A percentile compares a stretch with the other conserved stretches of the same genome.
Evolutionary conservation across 176 grass and related monocot species (phyloP).

Genomic region (Poa annua): DNA sequence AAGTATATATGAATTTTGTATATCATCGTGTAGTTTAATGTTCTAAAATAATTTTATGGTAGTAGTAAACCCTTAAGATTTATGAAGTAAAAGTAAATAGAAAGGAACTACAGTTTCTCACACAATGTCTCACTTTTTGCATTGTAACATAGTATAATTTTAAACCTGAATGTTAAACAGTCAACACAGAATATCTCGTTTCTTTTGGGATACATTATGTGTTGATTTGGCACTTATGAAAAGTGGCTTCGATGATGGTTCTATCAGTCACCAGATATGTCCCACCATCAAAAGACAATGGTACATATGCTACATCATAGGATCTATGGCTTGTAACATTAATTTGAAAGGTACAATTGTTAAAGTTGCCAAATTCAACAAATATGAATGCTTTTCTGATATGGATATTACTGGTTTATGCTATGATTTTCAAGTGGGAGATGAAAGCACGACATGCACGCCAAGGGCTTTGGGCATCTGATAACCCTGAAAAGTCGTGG

Average conservation of each 20-base stretch:
- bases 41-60: background rate
- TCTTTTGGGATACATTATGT: background rate
- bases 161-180: background rate
- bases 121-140: background rate
- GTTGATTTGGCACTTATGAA: background rate
- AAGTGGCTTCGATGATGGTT: background rate
- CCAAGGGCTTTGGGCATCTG: conserved; percentile 42
- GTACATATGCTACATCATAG: background rate
- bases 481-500: conserved; percentile 53
- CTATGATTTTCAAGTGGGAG: conserved; percentile 46
- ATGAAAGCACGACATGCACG: conserved; percentile 30
- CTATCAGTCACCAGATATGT: background rate
- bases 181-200: background rate
- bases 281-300: conserved; percentile 2
- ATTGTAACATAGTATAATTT: background rate
- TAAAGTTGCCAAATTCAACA: background rate
- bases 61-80: background rate
- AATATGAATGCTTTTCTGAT: background rate
- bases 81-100: background rate
- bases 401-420: background rate
- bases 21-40: background rate
- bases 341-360: background rate
- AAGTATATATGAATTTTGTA: background rate
- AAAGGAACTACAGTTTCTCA: background rate
- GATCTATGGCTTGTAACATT: background rate